Evolutionary conservation across 768 basidiomycete genomes (phyloP).

Genomic region (Suillus lakei): DNA sequence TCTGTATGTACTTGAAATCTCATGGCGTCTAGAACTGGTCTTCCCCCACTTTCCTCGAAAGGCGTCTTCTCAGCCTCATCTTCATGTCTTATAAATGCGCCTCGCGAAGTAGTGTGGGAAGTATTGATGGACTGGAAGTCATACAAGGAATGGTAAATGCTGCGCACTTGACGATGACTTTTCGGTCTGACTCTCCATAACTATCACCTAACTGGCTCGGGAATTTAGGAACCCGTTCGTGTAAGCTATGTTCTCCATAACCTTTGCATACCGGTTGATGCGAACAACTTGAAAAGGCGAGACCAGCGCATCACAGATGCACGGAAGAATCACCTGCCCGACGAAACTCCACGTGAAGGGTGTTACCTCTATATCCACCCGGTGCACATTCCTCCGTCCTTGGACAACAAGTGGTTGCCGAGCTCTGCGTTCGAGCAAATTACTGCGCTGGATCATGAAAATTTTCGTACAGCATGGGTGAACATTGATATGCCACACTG

Average conservation of each 20-base stretch:
- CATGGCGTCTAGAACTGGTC: constrained; percentile 13
- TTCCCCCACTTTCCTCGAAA: constrained; percentile 44
- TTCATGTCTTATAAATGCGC: constrained; percentile 62
- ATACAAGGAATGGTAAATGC: constrained; percentile 64
- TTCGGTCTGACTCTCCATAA: constrained; percentile 8
- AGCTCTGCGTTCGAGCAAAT: constrained; percentile 50
- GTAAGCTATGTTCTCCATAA: constrained; percentile 40
- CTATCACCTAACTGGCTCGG: constrained; percentile 4
- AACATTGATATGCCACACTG: constrained; percentile 45
- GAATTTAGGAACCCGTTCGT: constrained; percentile 68
- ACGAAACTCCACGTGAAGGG: constrained; percentile 55
- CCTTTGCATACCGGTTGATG: constrained; percentile 8
- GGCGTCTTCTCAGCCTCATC: constrained; percentile 54
- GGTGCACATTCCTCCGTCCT: constrained; percentile 65
- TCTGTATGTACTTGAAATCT: background rate
- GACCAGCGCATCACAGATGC: constrained; percentile 51
- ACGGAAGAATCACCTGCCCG: constrained; percentile 40
- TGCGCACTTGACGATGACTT: background rate
- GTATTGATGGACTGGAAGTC: constrained; percentile 62
- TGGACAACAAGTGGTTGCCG: constrained; percentile 43
- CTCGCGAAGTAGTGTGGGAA: constrained; percentile 63
- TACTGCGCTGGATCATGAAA: constrained; percentile 54
- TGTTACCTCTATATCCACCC: constrained; percentile 49
- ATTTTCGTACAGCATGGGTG: constrained; percentile 63
- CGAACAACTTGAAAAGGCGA: constrained; percentile 42